These are phyloP conservation scores for Zygnema circumcarinatum DNA, from an alignment of 139 green algal genomes.

Conservation along the genomic window DNA sequence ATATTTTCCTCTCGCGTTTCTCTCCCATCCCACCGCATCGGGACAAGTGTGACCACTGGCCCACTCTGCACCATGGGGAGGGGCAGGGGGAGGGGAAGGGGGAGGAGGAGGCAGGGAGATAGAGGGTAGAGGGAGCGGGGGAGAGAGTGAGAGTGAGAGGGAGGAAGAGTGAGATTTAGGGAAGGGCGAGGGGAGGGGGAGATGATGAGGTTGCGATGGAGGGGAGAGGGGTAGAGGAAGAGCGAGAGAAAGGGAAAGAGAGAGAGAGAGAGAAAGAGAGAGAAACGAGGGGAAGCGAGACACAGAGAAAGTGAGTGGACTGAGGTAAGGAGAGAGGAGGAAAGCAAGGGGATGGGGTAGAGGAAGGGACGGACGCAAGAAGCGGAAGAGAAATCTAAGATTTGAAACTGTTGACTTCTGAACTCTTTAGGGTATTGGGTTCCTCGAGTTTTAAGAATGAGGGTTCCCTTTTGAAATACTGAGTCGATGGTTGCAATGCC, in stretches of 20 bases:
- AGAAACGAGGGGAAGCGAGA: slow-evolving; percentile 4
- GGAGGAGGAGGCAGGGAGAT: not conserved
- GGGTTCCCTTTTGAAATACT: no score
- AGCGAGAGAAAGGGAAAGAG: not conserved
- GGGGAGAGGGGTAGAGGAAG: not conserved
- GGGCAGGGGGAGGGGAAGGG: not conserved
- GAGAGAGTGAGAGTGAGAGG: not conserved
- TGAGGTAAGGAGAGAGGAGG: no score
- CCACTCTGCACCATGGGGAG: not conserved
- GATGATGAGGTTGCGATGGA: not conserved
- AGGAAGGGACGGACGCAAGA: not conserved
- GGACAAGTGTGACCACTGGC: not conserved
- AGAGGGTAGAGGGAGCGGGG: not conserved
- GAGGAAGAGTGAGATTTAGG: no score
- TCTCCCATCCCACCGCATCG: slow-evolving; percentile 78
- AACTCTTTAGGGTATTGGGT: not conserved
- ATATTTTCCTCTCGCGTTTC: slow-evolving; percentile 69
- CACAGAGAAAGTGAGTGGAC: no score
- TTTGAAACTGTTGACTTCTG: not conserved
- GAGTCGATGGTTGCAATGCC: not conserved
- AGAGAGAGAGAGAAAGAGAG: not conserved
- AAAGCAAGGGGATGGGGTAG: not conserved
- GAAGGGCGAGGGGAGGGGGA: no score
- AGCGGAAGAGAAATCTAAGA: not conserved
- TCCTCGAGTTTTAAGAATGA: no score